phyloP scores from a whole-genome alignment of 805 yeast genomes.

The Schwanniomyces polymorphus region DNA sequence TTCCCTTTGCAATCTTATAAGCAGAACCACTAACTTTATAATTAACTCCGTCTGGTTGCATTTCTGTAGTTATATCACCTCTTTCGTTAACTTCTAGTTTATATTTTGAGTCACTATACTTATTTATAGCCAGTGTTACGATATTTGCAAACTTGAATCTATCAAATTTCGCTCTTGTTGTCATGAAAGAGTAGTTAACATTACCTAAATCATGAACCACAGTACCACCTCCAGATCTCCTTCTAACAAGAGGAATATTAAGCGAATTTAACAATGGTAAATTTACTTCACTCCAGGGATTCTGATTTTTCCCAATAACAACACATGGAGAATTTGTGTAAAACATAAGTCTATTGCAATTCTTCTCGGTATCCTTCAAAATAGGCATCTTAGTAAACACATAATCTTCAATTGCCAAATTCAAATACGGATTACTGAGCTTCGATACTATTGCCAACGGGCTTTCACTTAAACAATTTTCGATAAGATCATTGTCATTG shows the following conservation, averaged over 20 bases:
- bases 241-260: constrained; percentile 66
- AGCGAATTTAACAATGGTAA: constrained; percentile 50
- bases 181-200: constrained; percentile 80
- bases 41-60: constrained; percentile 17
- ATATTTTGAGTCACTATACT: constrained; percentile 7
- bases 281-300: constrained; percentile 87
- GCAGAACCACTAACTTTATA: constrained; percentile 91
- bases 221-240: constrained; percentile 94
- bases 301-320: constrained; percentile 95
- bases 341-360: constrained; percentile 59
- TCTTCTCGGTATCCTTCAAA: constrained; percentile 11
- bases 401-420: constrained; percentile 80
- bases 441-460: constrained; percentile 61
- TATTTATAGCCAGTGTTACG: constrained; percentile 36
- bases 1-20: constrained; percentile 76
- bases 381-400: constrained; percentile 66
- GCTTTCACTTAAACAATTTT: constrained; percentile 6
- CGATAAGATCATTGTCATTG: neutral
- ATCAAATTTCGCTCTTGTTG: constrained; percentile 64
- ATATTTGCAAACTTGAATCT: constrained; percentile 53
- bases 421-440: constrained; percentile 65
- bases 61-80: constrained; percentile 69
- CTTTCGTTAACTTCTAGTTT: constrained; percentile 60
- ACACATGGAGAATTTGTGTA: constrained; percentile 82
- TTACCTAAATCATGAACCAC: constrained; percentile 94